These are phyloP conservation scores for Colletotrichum liaoningense DNA, from an alignment of 2,329 filamentous ascomycete species.

Conservation along the genomic window DNA sequence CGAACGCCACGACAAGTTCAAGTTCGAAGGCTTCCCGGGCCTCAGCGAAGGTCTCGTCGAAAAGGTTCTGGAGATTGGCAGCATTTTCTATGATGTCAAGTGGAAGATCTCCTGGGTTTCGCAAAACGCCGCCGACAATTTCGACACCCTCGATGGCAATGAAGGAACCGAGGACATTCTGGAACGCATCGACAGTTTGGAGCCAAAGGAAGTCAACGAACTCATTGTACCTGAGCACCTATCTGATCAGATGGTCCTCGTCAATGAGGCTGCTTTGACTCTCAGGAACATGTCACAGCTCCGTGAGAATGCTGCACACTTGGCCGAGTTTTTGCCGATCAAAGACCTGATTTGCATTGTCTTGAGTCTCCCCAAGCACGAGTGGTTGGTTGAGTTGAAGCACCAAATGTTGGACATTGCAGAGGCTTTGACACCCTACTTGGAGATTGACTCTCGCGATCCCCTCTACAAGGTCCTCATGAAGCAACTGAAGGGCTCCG, in stretches of 20 bases:
- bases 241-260: slow-evolving; percentile 76
- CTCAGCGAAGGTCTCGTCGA: slow-evolving; percentile 89
- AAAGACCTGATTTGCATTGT: slow-evolving; percentile 87
- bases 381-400: slow-evolving; percentile 84
- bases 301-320: slow-evolving; percentile 85
- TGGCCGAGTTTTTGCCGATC: slow-evolving; percentile 77
- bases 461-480: slow-evolving; percentile 84
- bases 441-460: slow-evolving; percentile 77
- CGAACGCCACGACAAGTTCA: slow-evolving; percentile 94
- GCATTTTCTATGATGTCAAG: slow-evolving; percentile 82
- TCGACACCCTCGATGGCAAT: slow-evolving; percentile 56
- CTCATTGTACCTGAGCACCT: slow-evolving; percentile 80
- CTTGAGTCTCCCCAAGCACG: slow-evolving; percentile 79
- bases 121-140: slow-evolving; percentile 55
- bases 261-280: slow-evolving; percentile 89
- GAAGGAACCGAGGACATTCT: slow-evolving; percentile 67
- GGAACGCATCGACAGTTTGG: slow-evolving; percentile 75
- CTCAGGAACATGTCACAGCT: slow-evolving; percentile 97
- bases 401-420: slow-evolving; percentile 93
- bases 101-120: slow-evolving; percentile 81
- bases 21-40: slow-evolving; percentile 90
- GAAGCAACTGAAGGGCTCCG: slow-evolving; percentile 65
- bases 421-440: slow-evolving; percentile 87
- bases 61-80: slow-evolving; percentile 82
- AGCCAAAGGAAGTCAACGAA: slow-evolving; percentile 66